phyloP scores from a whole-genome alignment of 2,329 filamentous ascomycete genomes.

The Sodiomyces alkalinus region DNA sequence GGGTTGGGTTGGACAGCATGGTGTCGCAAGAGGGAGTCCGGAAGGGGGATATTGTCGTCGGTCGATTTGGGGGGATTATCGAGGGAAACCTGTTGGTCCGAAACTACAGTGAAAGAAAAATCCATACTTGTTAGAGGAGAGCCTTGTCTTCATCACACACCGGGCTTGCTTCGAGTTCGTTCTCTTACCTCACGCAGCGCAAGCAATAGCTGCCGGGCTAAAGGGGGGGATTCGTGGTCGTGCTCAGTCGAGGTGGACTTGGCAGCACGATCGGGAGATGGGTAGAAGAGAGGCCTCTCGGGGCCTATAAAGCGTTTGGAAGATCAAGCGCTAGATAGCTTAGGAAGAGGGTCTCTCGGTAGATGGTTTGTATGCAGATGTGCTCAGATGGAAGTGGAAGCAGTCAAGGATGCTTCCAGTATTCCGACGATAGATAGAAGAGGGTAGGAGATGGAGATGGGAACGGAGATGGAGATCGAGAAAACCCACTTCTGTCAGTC shows the following conservation, averaged over 20 bases:
- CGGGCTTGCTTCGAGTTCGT: no score
- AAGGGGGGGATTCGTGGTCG: constrained; percentile 20
- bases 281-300: not conserved
- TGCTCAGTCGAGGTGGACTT: constrained; percentile 34
- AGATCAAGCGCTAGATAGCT: no score
- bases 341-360: no score
- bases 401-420: no score
- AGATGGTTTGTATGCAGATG: no score
- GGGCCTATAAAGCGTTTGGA: constrained; percentile 11
- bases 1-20: constrained; percentile 63
- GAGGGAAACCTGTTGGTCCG: constrained; percentile 34
- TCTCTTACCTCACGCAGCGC: constrained; percentile 63
- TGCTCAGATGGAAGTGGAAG: no score
- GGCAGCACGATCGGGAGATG: constrained; percentile 8
- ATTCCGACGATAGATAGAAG: no score
- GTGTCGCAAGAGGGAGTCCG: constrained; percentile 56
- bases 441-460: no score
- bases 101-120: no score
- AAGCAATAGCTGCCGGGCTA: constrained; percentile 69
- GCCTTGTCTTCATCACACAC: no score
- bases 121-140: constrained; percentile 12
- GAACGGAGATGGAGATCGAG: no score
- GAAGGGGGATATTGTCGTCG: constrained; percentile 38
- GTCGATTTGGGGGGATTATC: constrained; percentile 37
- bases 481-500: no score